A percentile compares a stretch with the other conserved stretches of the same genome.
Evolutionary conservation across 257 asterid genomes (phyloP).

Genomic region (Solanum chmielewskii): DNA sequence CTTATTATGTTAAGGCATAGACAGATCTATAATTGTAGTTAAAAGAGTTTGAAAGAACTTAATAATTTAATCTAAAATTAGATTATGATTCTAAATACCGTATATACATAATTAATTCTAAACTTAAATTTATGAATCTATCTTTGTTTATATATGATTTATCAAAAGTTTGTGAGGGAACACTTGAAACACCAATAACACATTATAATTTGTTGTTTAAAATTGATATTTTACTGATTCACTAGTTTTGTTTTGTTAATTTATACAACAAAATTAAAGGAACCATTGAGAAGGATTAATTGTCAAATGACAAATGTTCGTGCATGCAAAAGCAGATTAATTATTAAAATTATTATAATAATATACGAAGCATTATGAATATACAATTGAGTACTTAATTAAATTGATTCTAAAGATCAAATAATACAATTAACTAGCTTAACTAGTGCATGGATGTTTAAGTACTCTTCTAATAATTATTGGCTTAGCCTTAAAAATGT

Average conservation of each 20-base stretch:
- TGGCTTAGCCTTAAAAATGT: not conserved
- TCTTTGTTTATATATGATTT: not conserved
- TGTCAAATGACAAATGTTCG: not conserved
- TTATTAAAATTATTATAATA: not conserved
- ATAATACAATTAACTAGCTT: not conserved
- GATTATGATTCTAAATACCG: not conserved
- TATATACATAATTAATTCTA: not conserved
- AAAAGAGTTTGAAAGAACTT: not conserved
- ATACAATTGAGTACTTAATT: not conserved
- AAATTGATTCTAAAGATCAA: not conserved
- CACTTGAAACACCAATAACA: not conserved
- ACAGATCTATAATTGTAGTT: not conserved
- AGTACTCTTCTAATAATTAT: not conserved
- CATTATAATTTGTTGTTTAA: not conserved
- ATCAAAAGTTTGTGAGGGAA: not conserved
- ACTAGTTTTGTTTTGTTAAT: not conserved
- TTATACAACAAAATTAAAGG: not conserved
- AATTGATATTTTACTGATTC: not conserved
- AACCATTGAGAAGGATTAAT: not conserved
- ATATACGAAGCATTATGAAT: not conserved
- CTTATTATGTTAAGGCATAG: not conserved
- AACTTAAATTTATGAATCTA: not conserved
- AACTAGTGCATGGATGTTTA: not conserved
- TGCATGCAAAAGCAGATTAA: not conserved
- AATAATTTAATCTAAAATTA: not conserved